Conservation (phyloP, 257 asterid genomes). For the Scutellaria barbata region DNA sequence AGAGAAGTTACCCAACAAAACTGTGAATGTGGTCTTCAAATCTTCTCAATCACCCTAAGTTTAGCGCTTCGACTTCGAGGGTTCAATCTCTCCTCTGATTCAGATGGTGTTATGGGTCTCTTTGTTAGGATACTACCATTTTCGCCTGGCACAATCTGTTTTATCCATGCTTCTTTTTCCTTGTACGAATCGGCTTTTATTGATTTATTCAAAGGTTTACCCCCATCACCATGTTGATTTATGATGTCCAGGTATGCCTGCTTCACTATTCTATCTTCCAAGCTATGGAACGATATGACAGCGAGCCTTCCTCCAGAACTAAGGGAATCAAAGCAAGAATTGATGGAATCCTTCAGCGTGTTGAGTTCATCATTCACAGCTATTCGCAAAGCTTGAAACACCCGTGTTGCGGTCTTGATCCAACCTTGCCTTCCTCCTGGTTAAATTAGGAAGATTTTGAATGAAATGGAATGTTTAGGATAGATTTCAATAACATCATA, state of each 20-base stretch:
- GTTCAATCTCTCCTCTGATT: slow-evolving; percentile 78
- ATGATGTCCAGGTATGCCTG: slow-evolving; percentile 77
- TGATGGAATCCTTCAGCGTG: slow-evolving; percentile 71
- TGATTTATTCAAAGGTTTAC: slow-evolving; percentile 14
- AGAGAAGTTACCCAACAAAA: not conserved
- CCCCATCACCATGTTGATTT: slow-evolving; percentile 42
- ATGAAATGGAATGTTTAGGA: not conserved
- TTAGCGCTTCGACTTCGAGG: slow-evolving; percentile 90
- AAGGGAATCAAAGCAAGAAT: slow-evolving; percentile 64
- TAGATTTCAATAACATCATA: not conserved
- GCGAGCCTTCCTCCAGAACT: slow-evolving; percentile 93
- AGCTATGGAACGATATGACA: slow-evolving; percentile 86
- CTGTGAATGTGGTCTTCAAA: slow-evolving; percentile 32
- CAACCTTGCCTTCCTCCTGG: slow-evolving; percentile 98
- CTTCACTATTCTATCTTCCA: slow-evolving; percentile 96
- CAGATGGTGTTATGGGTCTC: slow-evolving; percentile 93
- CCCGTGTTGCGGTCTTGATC: slow-evolving; percentile 96
- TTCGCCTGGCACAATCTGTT: slow-evolving; percentile 64
- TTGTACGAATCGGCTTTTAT: slow-evolving; percentile 21
- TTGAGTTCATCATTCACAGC: slow-evolving; percentile 95
- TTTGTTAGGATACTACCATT: slow-evolving; percentile 72
- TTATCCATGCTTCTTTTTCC: slow-evolving; percentile 75
- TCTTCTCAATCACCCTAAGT: slow-evolving; percentile 87
- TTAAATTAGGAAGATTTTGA: slow-evolving; percentile 10
- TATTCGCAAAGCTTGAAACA: slow-evolving; percentile 90